These are phyloP conservation scores for Pulveroboletus sp. DNA, from an alignment of 768 basidiomycete species.

Conservation along the genomic window DNA sequence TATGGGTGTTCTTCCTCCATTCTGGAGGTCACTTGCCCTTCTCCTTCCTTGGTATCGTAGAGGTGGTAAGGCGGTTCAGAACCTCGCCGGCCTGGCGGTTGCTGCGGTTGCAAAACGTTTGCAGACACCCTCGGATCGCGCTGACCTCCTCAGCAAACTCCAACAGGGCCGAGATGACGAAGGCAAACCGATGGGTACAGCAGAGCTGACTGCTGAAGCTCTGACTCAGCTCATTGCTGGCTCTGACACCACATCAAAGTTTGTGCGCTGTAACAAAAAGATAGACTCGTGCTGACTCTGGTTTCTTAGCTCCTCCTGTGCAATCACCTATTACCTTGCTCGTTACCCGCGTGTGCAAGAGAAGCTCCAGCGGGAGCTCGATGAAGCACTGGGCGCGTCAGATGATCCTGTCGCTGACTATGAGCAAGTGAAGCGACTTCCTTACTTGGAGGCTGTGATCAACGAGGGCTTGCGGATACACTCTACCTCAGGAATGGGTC, in stretches of 20 bases:
- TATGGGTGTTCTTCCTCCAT: constrained; percentile 71
- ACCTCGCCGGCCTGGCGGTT: constrained; percentile 74
- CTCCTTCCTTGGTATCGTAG: constrained; percentile 73
- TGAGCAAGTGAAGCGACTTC: constrained; percentile 66
- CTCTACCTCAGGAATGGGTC: constrained; percentile 77
- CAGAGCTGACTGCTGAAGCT: constrained; percentile 86
- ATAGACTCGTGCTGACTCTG: background rate
- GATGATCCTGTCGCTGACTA: constrained; percentile 58
- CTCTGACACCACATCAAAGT: constrained; percentile 93
- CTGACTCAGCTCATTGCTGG: constrained; percentile 84
- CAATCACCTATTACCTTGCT: constrained; percentile 82
- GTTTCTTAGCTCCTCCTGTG: constrained; percentile 70
- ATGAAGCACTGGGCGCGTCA: constrained; percentile 50
- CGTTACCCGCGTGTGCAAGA: constrained; percentile 56
- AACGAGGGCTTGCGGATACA: constrained; percentile 83
- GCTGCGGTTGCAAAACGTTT: constrained; percentile 78
- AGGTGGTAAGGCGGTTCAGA: constrained; percentile 61
- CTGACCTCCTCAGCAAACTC: constrained; percentile 78
- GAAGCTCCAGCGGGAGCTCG: constrained; percentile 75
- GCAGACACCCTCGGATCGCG: constrained; percentile 61
- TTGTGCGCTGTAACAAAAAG: constrained; percentile 17
- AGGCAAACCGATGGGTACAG: constrained; percentile 74
- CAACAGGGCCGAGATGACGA: constrained; percentile 71
- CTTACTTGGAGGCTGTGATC: constrained; percentile 84
- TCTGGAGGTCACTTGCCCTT: constrained; percentile 61